A percentile compares a stretch with the other conserved stretches of the same genome.
Evolutionary conservation across 768 basidiomycete genomes (phyloP).

Genomic region (Tubosaeta sp.): DNA sequence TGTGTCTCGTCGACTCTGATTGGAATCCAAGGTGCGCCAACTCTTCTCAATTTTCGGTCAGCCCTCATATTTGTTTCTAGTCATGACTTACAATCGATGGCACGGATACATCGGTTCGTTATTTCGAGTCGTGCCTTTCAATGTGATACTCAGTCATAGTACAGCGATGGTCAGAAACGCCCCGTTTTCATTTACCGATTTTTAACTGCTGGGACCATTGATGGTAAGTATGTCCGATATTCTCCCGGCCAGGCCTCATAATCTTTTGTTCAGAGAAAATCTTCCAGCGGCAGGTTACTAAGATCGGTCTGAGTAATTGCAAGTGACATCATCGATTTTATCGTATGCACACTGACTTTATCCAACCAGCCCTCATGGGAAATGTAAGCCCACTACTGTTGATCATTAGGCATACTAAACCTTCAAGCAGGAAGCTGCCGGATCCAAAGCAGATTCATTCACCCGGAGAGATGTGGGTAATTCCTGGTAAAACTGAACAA

Average conservation of each 20-base stretch:
- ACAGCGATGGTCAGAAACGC: constrained; percentile 89
- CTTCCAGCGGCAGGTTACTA: constrained; percentile 91
- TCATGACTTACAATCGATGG: constrained; percentile 96
- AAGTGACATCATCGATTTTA: constrained; percentile 28
- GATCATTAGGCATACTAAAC: constrained; percentile 5
- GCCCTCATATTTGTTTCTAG: constrained; percentile 32
- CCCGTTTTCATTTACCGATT: constrained; percentile 89
- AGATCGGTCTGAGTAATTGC: constrained; percentile 88
- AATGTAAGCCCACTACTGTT: constrained; percentile 37
- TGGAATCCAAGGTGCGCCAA: constrained; percentile 81
- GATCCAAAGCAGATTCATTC: constrained; percentile 80
- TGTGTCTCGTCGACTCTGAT: constrained; percentile 85
- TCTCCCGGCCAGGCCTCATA: neutral
- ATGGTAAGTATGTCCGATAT: constrained; percentile 46
- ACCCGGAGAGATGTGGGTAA: constrained; percentile 73
- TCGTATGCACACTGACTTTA: constrained; percentile 8
- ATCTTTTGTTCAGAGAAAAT: constrained; percentile 64
- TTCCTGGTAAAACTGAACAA: neutral
- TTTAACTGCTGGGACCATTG: constrained; percentile 84
- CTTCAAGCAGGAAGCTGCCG: constrained; percentile 35
- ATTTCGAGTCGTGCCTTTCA: neutral
- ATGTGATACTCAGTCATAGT: constrained; percentile 9
- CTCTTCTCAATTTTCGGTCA: neutral
- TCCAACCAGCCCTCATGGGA: constrained; percentile 61
- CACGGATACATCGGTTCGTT: constrained; percentile 82